Evolutionary conservation across 169 alveolate species (phyloP).

Genomic region (Fabrea salina): DNA sequence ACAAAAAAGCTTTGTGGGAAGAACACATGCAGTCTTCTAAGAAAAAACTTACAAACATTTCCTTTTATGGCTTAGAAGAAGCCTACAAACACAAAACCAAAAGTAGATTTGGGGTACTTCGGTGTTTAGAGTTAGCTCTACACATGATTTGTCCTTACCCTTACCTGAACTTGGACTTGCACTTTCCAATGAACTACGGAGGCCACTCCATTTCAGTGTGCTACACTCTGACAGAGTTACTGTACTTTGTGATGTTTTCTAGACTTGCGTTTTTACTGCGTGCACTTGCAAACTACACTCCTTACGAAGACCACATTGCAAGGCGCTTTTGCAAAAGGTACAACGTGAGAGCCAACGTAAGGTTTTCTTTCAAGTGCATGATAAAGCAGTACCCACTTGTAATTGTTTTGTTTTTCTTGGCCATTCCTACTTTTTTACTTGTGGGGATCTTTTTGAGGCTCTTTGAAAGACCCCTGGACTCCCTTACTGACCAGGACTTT

Average conservation of each 20-base stretch:
- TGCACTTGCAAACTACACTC: background rate
- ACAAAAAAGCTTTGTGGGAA: background rate
- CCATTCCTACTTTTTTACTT: background rate
- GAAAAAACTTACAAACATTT: background rate
- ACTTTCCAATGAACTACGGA: background rate
- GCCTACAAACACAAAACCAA: background rate
- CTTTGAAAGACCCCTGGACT: slow-evolving; percentile 23
- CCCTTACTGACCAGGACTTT: background rate
- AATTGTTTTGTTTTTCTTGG: background rate
- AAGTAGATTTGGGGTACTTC: background rate
- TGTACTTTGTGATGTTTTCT: slow-evolving; percentile 3
- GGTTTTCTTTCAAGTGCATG: slow-evolving; percentile 23
- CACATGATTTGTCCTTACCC: slow-evolving; percentile 22
- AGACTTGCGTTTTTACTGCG: background rate
- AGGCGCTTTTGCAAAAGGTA: background rate
- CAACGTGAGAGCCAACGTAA: background rate
- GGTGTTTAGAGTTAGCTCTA: background rate
- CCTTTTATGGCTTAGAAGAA: background rate
- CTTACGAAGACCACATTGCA: slow-evolving; percentile 18
- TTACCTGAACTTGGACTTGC: background rate
- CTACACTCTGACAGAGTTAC: slow-evolving; percentile 5
- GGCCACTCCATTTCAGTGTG: background rate
- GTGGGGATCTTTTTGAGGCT: slow-evolving; percentile 5
- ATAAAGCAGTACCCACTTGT: background rate
- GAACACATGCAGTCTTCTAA: background rate